Evolutionary conservation across 306 rosid genomes (phyloP), one percentile per base, ranked within the genome.

Genomic region (Inga laurina): DNA sequence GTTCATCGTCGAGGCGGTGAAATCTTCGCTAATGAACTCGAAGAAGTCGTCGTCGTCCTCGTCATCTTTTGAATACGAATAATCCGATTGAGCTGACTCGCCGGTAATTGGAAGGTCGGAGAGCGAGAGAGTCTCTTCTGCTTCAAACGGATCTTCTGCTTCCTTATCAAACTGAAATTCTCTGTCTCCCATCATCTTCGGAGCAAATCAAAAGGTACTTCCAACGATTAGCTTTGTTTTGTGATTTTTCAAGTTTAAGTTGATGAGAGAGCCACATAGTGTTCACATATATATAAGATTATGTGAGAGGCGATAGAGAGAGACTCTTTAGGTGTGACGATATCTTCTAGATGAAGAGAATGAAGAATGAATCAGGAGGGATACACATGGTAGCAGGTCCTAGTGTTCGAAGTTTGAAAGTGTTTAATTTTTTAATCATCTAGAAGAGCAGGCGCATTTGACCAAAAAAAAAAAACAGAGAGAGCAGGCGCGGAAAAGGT

Each of bases 11-110:
- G 85, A 6, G 68, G 9, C 37, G 19, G 86, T 69, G 83, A 89
- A 89, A 19, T 93, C 91, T 72, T 89, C 92, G 27, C 96, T 91
- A 79, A 85, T 84, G 79, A 95, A 95, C 85, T 90, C 99, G 27
- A 95, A 95, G 84, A 91, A 89, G 1, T 89, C 86, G n/a, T 86
- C 87, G 2, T 84, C 82, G 7, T 78, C 80, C 69, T 81, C 35
- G 79, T 82, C 54, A 0, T 49, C 83, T 76, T 85, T 80, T 73
- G 89, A 27, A 46, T 72, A 87, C 78, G 79, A 84, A 83, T 80
- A 91, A 24, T 84, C 85, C 87, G 88, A 77, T 67, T 61, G 75
- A 81, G 83, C 72, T 13, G 92, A 82, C 52, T 84, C 90, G 10
- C 87, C 79, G 77, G 87, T 73, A 10, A 81, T 88, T 4, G 94